Base-by-base conservation (phyloP, 2,329 filamentous ascomycete species). In the Balansia obtecta region DNA sequence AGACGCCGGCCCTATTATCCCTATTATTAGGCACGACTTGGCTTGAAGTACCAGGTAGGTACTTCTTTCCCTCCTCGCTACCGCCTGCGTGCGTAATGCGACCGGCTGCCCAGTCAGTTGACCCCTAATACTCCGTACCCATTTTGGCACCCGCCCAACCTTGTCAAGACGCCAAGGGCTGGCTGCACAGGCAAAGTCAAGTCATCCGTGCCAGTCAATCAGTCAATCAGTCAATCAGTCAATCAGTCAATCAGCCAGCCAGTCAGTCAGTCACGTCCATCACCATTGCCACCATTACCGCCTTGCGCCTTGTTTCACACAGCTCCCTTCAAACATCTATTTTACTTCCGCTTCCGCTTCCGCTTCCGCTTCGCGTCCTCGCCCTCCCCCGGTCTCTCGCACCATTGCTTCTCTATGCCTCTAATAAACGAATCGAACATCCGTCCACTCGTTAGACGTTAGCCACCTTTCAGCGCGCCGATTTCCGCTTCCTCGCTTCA, bases 271-370 rank as follows among this genome's bases (percentile, higher is more conserved):
- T 34, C 34, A 46, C n/a, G 15, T 34, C 18, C 39, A 16, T 18
- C 27, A 27, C 27, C 8, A 27, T 27, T 27, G 8, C 34, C 18
- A 16, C 44, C 22, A 46, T 37, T 37, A 37, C 34, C 34, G 40
- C 53, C 53, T 44, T 53, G 49, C 45, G 32, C 46, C 49, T 49
- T 52, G 49, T 52, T 54, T 54, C 50, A 12, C 48, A 44, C 40
- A 41, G 47, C 51, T 46, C 16, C 32, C 43, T 39, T 43, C 43
- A 49, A 42, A 50, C 45, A 52, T 43, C 32, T 49, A 27, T 44
- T 33, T 37, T 41, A 46, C 50, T 20, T 46, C 7, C 32, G 16
- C 15, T n/a, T n/a, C n/a, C n/a, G n/a, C n/a, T n/a, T n/a, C n/a
- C n/a, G 46, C 46, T 48, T 37, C 38, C 12, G 41, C 46, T 45